Percentiles rank a stretch among this genome's conserved stretches.
phyloP scores from a whole-genome alignment of 768 basidiomycete genomes.

The Xerocomellus dryophilus region DNA sequence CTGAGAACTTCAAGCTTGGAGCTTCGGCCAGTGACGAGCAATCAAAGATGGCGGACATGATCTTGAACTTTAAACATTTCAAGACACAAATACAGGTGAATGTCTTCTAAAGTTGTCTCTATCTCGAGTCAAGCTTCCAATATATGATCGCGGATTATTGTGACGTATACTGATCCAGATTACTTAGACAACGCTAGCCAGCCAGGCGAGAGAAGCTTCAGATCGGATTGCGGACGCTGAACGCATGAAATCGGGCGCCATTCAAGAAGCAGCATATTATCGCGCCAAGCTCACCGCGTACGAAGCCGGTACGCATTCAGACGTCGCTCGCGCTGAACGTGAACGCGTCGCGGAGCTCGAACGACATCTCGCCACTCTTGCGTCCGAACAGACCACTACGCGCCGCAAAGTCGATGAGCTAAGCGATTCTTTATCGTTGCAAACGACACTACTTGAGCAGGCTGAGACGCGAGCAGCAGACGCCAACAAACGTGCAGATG shows the following conservation, averaged over 20 bases:
- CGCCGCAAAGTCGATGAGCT: constrained; percentile 74
- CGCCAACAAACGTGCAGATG: constrained; percentile 71
- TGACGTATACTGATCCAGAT: constrained; percentile 8
- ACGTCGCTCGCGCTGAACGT: constrained; percentile 68
- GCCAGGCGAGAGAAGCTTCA: constrained; percentile 74
- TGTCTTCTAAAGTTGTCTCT: neutral
- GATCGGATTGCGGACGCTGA: constrained; percentile 79
- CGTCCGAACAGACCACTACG: constrained; percentile 59
- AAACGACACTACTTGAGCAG: constrained; percentile 74
- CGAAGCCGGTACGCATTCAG: constrained; percentile 65
- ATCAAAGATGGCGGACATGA: constrained; percentile 61
- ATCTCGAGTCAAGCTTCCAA: neutral
- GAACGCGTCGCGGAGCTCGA: constrained; percentile 78
- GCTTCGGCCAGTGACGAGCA: constrained; percentile 40
- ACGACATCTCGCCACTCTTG: constrained; percentile 56
- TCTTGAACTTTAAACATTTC: constrained; percentile 84
- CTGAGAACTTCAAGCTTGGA: constrained; percentile 34
- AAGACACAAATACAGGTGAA: constrained; percentile 82
- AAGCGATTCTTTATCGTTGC: constrained; percentile 67
- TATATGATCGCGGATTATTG: neutral
- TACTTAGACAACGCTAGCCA: constrained; percentile 62
- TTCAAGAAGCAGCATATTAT: constrained; percentile 94
- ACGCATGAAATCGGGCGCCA: constrained; percentile 67
- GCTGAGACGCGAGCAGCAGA: constrained; percentile 77
- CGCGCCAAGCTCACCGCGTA: constrained; percentile 90